These are phyloP conservation scores for Irpex rosettiformis DNA, from an alignment of 1,284 basidiomycete species.

Conservation along the genomic window DNA sequence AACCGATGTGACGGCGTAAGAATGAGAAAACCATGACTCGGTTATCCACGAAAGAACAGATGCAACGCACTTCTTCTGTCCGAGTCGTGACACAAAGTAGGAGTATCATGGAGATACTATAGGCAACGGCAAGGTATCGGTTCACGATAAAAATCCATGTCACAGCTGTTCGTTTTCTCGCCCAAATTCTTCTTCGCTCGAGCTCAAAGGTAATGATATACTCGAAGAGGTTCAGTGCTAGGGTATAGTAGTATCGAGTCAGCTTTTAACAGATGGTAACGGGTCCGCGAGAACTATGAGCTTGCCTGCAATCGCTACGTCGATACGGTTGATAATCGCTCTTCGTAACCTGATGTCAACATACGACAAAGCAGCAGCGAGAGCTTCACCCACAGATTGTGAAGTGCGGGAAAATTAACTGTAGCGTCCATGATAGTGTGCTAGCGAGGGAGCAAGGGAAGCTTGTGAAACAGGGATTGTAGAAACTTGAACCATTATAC, in stretches of 20 bases:
- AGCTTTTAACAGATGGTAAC: neutral
- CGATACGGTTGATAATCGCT: neutral
- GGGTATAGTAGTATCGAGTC: neutral
- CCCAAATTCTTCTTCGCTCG: slow-evolving; percentile 2
- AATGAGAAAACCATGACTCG: no score
- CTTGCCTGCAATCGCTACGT: neutral
- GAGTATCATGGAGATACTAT: slow-evolving; percentile 1
- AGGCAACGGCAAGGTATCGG: slow-evolving; percentile 4
- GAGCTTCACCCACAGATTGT: neutral
- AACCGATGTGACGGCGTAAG: no score
- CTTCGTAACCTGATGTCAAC: neutral
- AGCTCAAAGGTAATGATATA: slow-evolving; percentile 3
- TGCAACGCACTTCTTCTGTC: neutral
- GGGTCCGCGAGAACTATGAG: no score
- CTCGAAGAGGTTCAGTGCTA: slow-evolving; percentile 5
- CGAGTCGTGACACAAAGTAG: neutral
- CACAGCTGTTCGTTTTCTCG: neutral
- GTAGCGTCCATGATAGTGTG: neutral
- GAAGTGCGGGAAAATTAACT: neutral
- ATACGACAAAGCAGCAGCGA: neutral
- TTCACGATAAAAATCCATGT: slow-evolving; percentile 2
- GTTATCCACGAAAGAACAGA: no score
- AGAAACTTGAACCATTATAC: neutral
- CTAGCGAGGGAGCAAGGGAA: neutral
- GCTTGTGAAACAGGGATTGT: neutral